Base-by-base conservation (phyloP, 805 yeast genomes). In the Ogataea ganodermae region DNA sequence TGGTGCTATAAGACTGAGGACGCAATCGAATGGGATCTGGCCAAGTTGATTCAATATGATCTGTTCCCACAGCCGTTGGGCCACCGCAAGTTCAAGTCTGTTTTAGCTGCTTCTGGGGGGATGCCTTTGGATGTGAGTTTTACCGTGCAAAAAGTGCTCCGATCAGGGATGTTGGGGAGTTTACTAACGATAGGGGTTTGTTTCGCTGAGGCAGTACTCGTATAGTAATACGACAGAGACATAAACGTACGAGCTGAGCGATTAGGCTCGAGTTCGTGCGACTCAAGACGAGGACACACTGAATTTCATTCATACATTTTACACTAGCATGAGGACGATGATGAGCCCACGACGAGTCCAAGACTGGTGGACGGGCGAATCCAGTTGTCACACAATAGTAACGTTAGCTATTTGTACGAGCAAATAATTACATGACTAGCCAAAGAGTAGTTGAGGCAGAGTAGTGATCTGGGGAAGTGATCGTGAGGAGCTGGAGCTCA, bases 1-100 rank as follows among this genome's bases (percentile, higher is more conserved):
- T 84, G 89, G 90, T 80, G 81, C 56, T 83, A 75, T 69, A 83
- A 82, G 60, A 83, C 88, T 0, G 90, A 84, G 58, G 61, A 67
- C 46, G 78, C 86, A 1, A 68, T 79, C 17, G 89, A 83, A 60
- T 84, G 89, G 89, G 88, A 83, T 59, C 76, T 81, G 58, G 59
- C 69, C 45, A 67, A 74, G 44, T 70, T 85, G 55, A 73, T 78
- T 7, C 63, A 72, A 16, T 59, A 70, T 27, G 79, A 70, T 3
- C 60, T 85, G 40, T 79, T 85, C 66, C 91, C 91, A 1, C 76
- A 72, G 35, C 89, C 90, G 2, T 70, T 84, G 38, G 65, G 70
- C 45, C 81, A 73, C 55, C 82, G 97, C 68, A 68, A 74, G 60
- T 86, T 74, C 65, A 86, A 87, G 76, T 80, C 72, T 88, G 86